Conservation (phyloP, 441 rosid species). For the Arabidopsis hybrid region DNA sequence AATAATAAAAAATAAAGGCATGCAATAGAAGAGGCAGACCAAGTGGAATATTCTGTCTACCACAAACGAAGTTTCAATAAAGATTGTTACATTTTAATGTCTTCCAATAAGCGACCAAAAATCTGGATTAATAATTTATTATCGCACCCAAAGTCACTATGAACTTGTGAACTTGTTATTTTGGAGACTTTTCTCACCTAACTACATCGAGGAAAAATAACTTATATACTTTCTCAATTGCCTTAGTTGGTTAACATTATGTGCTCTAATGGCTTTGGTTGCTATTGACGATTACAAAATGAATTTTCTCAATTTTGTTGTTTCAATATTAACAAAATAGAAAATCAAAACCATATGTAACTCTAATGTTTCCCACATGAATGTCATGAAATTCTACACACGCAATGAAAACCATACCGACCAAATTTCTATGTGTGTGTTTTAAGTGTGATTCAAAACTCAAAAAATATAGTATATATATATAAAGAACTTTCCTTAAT, state of each 20-base stretch:
- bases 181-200: constrained; percentile 21
- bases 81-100: constrained; percentile 20
- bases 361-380: not conserved
- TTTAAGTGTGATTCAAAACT: not conserved
- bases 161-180: constrained; percentile 16
- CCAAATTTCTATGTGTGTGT: not conserved
- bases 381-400: not conserved
- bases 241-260: not conserved
- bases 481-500: not conserved
- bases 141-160: constrained; percentile 24
- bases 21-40: constrained; percentile 40
- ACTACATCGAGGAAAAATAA: constrained; percentile 7
- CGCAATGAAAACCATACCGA: not conserved
- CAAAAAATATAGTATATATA: not conserved
- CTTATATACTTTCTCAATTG: not conserved
- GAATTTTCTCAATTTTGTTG: not conserved
- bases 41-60: constrained; percentile 42
- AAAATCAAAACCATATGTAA: not conserved
- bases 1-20: constrained; percentile 17
- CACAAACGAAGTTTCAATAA: constrained; percentile 26
- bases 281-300: not conserved
- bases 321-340: not conserved
- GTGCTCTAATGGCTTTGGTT: not conserved
- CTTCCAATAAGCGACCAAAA: constrained; percentile 31
- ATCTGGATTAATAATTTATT: constrained; percentile 5